phyloP scores from a whole-genome alignment of 106 monocot species.

The Ottelia alismoides region DNA sequence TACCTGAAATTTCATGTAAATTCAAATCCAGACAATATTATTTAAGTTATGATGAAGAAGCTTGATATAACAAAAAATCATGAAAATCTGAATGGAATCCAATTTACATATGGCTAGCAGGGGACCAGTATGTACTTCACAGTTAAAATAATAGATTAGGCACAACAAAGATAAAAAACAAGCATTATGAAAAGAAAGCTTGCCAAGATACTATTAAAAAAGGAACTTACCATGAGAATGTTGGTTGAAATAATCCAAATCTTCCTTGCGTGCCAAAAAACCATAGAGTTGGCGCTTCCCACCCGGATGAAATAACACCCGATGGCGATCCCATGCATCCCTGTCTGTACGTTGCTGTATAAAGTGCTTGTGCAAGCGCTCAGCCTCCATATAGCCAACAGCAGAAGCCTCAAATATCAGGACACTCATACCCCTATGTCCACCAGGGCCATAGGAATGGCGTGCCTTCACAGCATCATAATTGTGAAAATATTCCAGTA shows the following conservation, averaged over 20 bases:
- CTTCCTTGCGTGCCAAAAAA: conserved; percentile 71
- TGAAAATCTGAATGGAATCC: too few relatives aligned
- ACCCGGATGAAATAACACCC: conserved; percentile 50
- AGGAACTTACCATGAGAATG: conserved; percentile 86
- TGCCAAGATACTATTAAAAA: too few relatives aligned
- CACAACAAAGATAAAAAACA: too few relatives aligned
- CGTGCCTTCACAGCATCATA: conserved; percentile 67
- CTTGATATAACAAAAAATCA: too few relatives aligned
- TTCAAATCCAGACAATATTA: too few relatives aligned
- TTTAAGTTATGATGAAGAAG: too few relatives aligned
- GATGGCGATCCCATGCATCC: conserved; percentile 55
- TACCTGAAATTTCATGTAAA: conserved; percentile 53
- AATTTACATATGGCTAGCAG: too few relatives aligned
- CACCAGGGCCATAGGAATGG: conserved; percentile 88
- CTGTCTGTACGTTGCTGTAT: conserved; percentile 44
- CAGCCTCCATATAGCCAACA: conserved; percentile 83
- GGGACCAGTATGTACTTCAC: too few relatives aligned
- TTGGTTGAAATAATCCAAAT: conserved; percentile 75
- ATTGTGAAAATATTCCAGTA: conserved; percentile 69
- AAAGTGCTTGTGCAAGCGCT: conserved; percentile 79
- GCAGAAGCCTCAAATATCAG: conserved; percentile 70
- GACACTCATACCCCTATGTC: conserved; percentile 87
- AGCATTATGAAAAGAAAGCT: too few relatives aligned
- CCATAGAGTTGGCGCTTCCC: conserved; percentile 89
- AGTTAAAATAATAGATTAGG: too few relatives aligned